Percentiles rank a stretch among this genome's conserved stretches.
These are phyloP conservation scores for Epichloe amarillans DNA, from an alignment of 2,329 filamentous ascomycete genomes.

Conservation along the genomic window DNA sequence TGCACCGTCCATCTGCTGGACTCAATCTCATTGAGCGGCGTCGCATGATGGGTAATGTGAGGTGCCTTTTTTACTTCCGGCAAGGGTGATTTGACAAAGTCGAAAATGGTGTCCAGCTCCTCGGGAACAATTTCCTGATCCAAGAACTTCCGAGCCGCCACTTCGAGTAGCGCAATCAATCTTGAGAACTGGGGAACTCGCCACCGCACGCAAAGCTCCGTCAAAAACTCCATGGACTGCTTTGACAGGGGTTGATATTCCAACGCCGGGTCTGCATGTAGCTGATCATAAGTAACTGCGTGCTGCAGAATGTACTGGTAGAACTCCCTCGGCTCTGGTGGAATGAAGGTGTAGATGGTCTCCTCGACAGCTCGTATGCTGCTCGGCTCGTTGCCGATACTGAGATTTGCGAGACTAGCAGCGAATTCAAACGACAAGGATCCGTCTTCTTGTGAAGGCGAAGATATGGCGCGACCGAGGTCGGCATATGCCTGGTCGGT, in stretches of 20 bases:
- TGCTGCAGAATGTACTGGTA: slow-evolving; percentile 74
- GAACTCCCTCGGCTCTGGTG: slow-evolving; percentile 66
- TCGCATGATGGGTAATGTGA: slow-evolving; percentile 36
- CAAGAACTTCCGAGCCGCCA: slow-evolving; percentile 70
- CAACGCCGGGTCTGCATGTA: slow-evolving; percentile 38
- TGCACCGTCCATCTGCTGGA: slow-evolving; percentile 52
- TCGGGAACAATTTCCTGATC: slow-evolving; percentile 71
- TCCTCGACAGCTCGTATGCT: slow-evolving; percentile 44
- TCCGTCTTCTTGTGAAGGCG: slow-evolving; percentile 28
- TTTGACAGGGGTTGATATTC: slow-evolving; percentile 51
- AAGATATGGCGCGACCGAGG: slow-evolving; percentile 37
- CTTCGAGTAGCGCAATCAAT: slow-evolving; percentile 70
- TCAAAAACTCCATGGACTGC: slow-evolving; percentile 68
- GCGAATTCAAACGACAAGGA: slow-evolving; percentile 48
- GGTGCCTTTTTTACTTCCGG: slow-evolving; percentile 52
- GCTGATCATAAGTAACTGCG: slow-evolving; percentile 52
- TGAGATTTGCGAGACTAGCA: slow-evolving; percentile 53
- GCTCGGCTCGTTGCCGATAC: slow-evolving; percentile 40
- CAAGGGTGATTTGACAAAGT: slow-evolving; percentile 61
- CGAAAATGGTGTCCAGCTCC: slow-evolving; percentile 72
- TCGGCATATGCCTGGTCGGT: slow-evolving; percentile 41
- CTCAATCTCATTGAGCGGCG: slow-evolving; percentile 42
- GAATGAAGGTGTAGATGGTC: slow-evolving; percentile 76
- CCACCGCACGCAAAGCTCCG: slow-evolving; percentile 79
- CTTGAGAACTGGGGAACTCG: slow-evolving; percentile 79